Evolutionary conservation across 495 filamentous ascomycete species (phyloP).

Genomic region (Venustampulla echinocandica): DNA sequence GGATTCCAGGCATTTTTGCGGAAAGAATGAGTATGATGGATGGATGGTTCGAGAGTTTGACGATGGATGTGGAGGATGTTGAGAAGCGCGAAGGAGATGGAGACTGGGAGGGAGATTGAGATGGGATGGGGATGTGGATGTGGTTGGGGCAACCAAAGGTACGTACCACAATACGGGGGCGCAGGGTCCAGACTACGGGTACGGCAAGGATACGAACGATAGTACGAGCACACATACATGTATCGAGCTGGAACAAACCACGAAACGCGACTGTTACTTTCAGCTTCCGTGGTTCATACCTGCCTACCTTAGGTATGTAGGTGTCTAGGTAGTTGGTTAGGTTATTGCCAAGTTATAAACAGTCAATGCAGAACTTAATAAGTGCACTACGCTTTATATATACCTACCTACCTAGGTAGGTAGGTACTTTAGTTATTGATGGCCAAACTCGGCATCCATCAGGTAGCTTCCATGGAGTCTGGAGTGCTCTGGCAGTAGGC

Average conservation of each 20-base stretch:
- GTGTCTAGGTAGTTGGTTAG: not conserved
- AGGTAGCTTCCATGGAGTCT: no score
- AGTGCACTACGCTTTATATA: not conserved
- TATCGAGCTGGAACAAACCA: no score
- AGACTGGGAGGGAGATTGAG: not conserved
- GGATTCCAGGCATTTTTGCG: slow-evolving; percentile 21
- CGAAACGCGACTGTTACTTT: no score
- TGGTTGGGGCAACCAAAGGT: slow-evolving; percentile 5
- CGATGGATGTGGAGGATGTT: no score
- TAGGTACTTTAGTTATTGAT: no score
- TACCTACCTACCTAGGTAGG: not conserved
- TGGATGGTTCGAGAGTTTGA: not conserved
- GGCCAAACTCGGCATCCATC: no score
- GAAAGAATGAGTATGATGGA: not conserved
- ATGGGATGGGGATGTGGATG: not conserved
- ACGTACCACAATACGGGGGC: slow-evolving; percentile 13
- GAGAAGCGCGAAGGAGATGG: no score
- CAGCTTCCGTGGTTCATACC: no score
- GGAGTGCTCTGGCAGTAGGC: no score
- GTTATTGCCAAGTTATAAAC: not conserved
- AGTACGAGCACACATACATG: no score
- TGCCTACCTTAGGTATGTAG: not conserved
- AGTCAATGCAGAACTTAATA: not conserved
- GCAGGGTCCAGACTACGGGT: no score
- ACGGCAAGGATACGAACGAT: no score